Evolutionary conservation across 2,329 filamentous ascomycete genomes (phyloP).

Genomic region (Amylocarpus encephaloides): DNA sequence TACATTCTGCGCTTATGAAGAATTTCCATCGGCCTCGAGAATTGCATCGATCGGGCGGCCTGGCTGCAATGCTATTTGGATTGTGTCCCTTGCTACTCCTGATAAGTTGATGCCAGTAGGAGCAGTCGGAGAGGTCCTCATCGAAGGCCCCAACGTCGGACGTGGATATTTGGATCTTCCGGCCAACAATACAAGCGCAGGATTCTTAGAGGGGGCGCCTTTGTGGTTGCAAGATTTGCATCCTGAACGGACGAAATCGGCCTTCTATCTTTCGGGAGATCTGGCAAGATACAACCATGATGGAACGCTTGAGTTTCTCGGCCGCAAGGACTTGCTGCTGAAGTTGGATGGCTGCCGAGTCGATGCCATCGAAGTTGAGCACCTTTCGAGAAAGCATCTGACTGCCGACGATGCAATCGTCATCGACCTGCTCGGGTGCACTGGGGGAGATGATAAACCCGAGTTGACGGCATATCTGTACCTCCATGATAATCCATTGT

Average conservation of each 20-base stretch:
- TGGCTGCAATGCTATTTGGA: neutral
- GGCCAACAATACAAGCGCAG: neutral
- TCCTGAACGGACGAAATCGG: neutral
- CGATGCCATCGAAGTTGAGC: slow-evolving; percentile 1
- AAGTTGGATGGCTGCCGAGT: slow-evolving; percentile 1
- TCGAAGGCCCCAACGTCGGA: slow-evolving; percentile 1
- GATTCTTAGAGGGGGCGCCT: neutral
- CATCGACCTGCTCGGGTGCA: neutral
- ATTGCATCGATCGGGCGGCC: neutral
- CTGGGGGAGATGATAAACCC: neutral
- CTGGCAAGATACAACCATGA: neutral
- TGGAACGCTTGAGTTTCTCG: neutral
- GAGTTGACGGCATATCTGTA: neutral
- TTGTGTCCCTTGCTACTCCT: neutral
- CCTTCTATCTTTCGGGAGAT: neutral
- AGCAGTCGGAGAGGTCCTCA: neutral
- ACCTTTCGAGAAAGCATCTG: neutral
- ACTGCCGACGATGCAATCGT: neutral
- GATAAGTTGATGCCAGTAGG: neutral
- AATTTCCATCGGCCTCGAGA: neutral
- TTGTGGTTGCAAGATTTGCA: neutral
- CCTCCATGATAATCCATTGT: neutral
- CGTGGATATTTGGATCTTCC: neutral
- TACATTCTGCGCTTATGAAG: neutral
- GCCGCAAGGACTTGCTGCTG: neutral